Evolutionary conservation across 1,284 basidiomycete genomes (phyloP).

Genomic region (Irpex lacteus): DNA sequence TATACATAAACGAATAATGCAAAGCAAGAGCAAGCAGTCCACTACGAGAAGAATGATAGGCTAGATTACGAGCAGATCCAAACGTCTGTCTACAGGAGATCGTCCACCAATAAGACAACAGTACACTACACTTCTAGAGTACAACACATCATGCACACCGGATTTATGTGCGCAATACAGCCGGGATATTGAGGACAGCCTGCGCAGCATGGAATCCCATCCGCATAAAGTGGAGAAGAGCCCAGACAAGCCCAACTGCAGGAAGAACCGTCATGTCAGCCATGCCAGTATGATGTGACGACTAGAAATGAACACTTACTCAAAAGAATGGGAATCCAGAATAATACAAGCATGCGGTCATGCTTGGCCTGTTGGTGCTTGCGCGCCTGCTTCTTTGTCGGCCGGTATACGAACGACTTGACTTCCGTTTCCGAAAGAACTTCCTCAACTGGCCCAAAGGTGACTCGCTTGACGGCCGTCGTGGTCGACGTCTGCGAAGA

Average conservation of each 20-base stretch:
- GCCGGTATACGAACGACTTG: constrained; percentile 62
- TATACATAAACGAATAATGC: neutral
- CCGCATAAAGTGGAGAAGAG: constrained; percentile 54
- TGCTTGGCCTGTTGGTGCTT: constrained; percentile 65
- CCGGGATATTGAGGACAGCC: constrained; percentile 48
- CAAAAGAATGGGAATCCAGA: constrained; percentile 91
- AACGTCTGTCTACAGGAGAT: neutral
- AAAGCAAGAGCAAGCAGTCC: neutral
- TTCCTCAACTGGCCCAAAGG: constrained; percentile 41
- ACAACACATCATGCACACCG: neutral
- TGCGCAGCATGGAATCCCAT: constrained; percentile 54
- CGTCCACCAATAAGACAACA: neutral
- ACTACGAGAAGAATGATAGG: neutral
- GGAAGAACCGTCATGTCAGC: constrained; percentile 14
- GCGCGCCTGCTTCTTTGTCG: constrained; percentile 47
- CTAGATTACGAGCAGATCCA: neutral
- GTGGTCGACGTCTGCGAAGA: constrained; percentile 14
- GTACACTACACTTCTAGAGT: neutral
- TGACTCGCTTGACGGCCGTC: constrained; percentile 33
- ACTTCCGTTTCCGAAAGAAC: constrained; percentile 62
- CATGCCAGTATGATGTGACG: constrained; percentile 2
- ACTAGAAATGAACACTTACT: constrained; percentile 43
- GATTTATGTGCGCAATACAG: constrained; percentile 37
- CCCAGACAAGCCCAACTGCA: constrained; percentile 69
- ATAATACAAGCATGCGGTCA: constrained; percentile 89